Base-by-base conservation (phyloP, 495 filamentous ascomycete species). In the Glarea lozoyensis region DNA sequence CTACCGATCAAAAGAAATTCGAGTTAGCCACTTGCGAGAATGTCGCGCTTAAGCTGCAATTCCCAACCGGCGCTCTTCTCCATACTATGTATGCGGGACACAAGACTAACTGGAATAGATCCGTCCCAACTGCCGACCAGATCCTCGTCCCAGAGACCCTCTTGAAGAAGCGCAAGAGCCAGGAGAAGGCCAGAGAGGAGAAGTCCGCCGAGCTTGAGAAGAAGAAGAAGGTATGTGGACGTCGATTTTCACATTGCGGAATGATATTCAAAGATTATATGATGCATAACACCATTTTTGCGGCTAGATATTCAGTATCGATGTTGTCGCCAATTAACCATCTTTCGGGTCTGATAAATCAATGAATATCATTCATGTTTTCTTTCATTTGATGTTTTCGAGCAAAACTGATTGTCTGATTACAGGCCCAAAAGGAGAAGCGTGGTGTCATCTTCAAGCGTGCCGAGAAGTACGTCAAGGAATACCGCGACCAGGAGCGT, bases 111-210 rank as follows among this genome's bases (percentile, higher is more conserved):
- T 68, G 43, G 53, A 49, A 54, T 52, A 60, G 46, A 60, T 65
- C 68, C 67, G 82, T 90, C 56, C 84, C 90, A 34, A 90, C 88
- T 63, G 60, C 83, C 68, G 84, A 95, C 66, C 82, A 95, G 64
- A 80, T 96, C 65, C 81, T 96, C 56, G 88, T 95, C 61, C 89
- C 89, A 45, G 89, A 95, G 81, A 96, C 89, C 55, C 85, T 96
- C 61, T 82, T 96, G 60, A 98, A 96, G 84, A 98, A 98, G 84
- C 88, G 92, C 78, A 98, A 97, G 87, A 83, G 78, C 67, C 90
- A 95, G 73, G 92, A 98, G 80, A 94, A 95, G 79, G 85, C 87
- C 60, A 82, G 87, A 61, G 90, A 90, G 68, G 83, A 88, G 65
- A 78, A 78, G 57, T 67, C 78, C 53, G 80, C 82, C 48, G 86